Conservation (phyloP, 1,284 basidiomycete species). For the Chalciporus sp. region DNA sequence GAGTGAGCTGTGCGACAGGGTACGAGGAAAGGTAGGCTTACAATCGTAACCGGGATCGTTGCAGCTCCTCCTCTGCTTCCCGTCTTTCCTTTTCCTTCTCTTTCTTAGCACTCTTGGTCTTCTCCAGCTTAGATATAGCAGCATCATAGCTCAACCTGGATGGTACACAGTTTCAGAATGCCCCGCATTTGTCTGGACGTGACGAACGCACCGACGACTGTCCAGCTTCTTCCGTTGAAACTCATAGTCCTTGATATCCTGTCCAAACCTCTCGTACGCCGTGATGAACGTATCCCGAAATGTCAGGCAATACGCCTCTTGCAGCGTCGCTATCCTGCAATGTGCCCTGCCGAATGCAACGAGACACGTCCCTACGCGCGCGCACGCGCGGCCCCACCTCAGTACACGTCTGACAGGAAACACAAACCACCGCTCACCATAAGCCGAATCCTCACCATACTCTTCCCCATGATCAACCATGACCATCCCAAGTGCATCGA, state of each 20-base stretch:
- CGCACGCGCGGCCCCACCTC: neutral
- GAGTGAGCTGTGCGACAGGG: constrained; percentile 3
- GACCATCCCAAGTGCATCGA: constrained; percentile 80
- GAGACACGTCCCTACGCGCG: constrained; percentile 60
- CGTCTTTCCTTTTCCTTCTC: constrained; percentile 68
- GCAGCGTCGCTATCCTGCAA: constrained; percentile 78
- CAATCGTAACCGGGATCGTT: constrained; percentile 72
- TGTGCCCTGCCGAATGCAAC: constrained; percentile 77
- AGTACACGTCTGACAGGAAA: neutral
- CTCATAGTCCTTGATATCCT: constrained; percentile 75
- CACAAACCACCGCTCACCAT: constrained; percentile 47
- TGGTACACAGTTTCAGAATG: neutral
- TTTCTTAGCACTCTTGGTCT: constrained; percentile 66
- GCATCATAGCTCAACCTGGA: constrained; percentile 76
- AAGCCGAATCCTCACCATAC: constrained; percentile 71
- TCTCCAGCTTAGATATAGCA: constrained; percentile 66
- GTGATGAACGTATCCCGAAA: constrained; percentile 73
- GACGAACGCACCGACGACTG: constrained; percentile 61
- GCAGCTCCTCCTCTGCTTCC: constrained; percentile 78
- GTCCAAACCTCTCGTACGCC: constrained; percentile 60
- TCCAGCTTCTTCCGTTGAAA: constrained; percentile 77
- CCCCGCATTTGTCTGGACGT: neutral
- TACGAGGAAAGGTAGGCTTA: constrained; percentile 40
- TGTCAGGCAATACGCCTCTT: constrained; percentile 74
- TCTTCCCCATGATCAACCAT: constrained; percentile 88